Percentiles rank a stretch among this genome's conserved stretches.
Conservation (phyloP, 192 early-diverging fungal species). For the Coemansia sp. region DNA sequence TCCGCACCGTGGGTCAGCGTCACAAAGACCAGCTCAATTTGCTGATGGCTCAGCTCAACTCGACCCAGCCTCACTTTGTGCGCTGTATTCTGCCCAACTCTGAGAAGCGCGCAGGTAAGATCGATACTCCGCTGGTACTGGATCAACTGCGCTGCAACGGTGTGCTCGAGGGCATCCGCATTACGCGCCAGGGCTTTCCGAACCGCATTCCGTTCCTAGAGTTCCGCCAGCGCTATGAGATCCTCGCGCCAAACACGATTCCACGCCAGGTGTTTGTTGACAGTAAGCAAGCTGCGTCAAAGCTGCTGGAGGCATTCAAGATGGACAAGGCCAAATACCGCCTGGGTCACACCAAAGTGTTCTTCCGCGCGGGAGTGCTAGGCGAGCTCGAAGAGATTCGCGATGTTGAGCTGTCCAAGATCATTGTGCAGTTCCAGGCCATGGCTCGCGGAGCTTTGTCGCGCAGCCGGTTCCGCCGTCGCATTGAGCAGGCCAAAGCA, state of each 20-base stretch:
- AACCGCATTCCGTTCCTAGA: conserved; percentile 90
- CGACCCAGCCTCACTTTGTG: conserved; percentile 96
- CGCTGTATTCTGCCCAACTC: conserved; percentile 96
- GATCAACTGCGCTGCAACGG: conserved; percentile 97
- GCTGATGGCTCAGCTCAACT: conserved; percentile 87
- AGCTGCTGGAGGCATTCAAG: conserved; percentile 71
- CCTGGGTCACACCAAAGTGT: conserved; percentile 92
- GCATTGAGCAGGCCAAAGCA: conserved; percentile 77
- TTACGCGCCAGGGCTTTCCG: conserved; percentile 93
- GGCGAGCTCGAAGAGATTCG: conserved; percentile 92
- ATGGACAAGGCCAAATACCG: conserved; percentile 82
- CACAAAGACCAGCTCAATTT: conserved; percentile 92
- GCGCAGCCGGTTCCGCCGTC: conserved; percentile 65
- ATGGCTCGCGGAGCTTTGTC: conserved; percentile 81
- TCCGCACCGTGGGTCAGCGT: conserved; percentile 89
- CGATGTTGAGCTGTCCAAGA: conserved; percentile 77
- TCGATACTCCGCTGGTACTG: conserved; percentile 81
- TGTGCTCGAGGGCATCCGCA: conserved; percentile 95
- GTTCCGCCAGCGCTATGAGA: conserved; percentile 92
- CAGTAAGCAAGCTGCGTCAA: conserved; percentile 78
- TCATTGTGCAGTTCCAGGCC: conserved; percentile 85
- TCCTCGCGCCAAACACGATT: conserved; percentile 77
- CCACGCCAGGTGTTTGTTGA: conserved; percentile 84
- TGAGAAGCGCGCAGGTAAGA: conserved; percentile 81
- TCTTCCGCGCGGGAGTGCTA: conserved; percentile 93